phyloP scores from a whole-genome alignment of 495 filamentous ascomycete genomes.

The Neurospora sp. region DNA sequence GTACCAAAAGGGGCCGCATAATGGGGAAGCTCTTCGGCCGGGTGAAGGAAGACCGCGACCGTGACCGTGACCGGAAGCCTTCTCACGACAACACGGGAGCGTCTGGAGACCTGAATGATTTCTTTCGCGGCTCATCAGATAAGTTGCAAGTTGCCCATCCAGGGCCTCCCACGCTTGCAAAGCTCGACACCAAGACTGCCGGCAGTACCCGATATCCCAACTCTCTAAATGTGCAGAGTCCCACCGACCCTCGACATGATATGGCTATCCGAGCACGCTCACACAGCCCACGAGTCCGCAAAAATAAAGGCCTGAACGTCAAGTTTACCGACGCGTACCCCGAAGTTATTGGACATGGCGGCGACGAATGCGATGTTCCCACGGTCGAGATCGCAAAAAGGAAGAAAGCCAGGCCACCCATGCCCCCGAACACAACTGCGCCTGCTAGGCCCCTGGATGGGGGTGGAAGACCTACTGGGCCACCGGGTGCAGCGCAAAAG shows the following conservation, averaged over 20 bases:
- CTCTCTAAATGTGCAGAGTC: slow-evolving; percentile 24
- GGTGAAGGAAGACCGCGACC: slow-evolving; percentile 8
- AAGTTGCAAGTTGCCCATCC: slow-evolving; percentile 31
- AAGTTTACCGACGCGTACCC: slow-evolving; percentile 56
- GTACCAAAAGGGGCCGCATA: slow-evolving; percentile 32
- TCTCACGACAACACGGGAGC: slow-evolving; percentile 28
- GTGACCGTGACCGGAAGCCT: slow-evolving; percentile 30
- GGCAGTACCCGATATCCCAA: slow-evolving; percentile 31
- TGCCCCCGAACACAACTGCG: slow-evolving; percentile 14
- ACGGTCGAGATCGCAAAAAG: slow-evolving; percentile 55
- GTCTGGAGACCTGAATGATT: slow-evolving; percentile 31
- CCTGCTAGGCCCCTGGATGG: slow-evolving; percentile 10
- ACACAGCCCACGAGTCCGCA: slow-evolving; percentile 19
- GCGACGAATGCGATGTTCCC: slow-evolving; percentile 67
- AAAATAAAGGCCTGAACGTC: slow-evolving; percentile 55
- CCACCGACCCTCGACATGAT: slow-evolving; percentile 17
- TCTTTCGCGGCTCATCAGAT: slow-evolving; percentile 34
- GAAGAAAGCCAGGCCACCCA: slow-evolving; percentile 32
- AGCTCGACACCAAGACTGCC: slow-evolving; percentile 35
- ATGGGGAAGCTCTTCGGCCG: slow-evolving; percentile 41
- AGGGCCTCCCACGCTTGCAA: slow-evolving; percentile 29
- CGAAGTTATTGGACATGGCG: slow-evolving; percentile 77
- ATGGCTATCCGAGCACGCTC: slow-evolving; percentile 19
- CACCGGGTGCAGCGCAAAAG: slow-evolving; percentile 11
- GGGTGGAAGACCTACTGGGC: slow-evolving; percentile 11